Base-by-base conservation (phyloP, 2,329 filamentous ascomycete species). In the Aureobasidium subglaciale region DNA sequence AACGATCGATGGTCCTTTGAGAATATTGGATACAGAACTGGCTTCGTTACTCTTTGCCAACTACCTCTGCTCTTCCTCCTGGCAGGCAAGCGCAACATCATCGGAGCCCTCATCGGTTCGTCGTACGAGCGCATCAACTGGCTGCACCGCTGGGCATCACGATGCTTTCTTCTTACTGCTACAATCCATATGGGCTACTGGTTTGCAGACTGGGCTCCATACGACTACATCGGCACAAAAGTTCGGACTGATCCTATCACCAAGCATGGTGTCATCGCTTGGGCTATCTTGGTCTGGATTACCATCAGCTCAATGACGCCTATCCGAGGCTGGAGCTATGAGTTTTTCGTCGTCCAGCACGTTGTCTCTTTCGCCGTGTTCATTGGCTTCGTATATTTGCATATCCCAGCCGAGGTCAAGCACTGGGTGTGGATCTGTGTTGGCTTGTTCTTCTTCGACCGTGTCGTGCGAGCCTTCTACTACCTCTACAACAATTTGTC, bases 111-210 rank as follows among this genome's bases (percentile, higher is more conserved):
- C 22, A 75, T 79, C 4, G 85, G 85, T 10, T 76, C 79, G 9
- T 83, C 83, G 58, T 82, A 88, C 63, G 85, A 88, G 69, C 77
- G 83, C 8, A 72, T 88, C 57, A 88, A 87, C 66, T 88, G 85
- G 85, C 69, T 88, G 52, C 86, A 89, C 63, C 78, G 86, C 58
- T 89, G 86, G 85, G 80, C 84, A 9, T 83, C 82, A 3, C 78
- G 86, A 57, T 85, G 83, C 55, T 80, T 88, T 71, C 78, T 88
- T 32, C 71, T 88, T 15, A 87, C 83, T 0, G 81, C 81, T 1
- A 83, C 84, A 1, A 76, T 88, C 3, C 86, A 89, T 62, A 84
- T 86, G 58, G 86, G 81, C 62, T 81, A 86, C 66, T 88, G 87
- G 66, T 84, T 83, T 70, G 72, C 73, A 2, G 78, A 84, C 64